Evolutionary conservation across 345 rosid genomes (phyloP), one percentile per base, ranked within the genome.

Genomic region (Erysimum cheiranthoides): DNA sequence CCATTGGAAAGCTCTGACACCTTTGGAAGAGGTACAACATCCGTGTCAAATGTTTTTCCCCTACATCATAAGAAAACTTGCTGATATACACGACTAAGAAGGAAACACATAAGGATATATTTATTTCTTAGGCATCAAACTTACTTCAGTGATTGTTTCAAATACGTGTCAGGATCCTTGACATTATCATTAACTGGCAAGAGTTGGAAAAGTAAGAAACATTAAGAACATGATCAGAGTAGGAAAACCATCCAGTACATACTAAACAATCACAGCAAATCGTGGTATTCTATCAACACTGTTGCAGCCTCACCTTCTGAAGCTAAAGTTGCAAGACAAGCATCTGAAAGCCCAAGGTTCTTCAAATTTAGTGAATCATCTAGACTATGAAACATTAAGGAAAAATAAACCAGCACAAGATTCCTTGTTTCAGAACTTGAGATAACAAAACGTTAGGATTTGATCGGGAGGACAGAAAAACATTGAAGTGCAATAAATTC

Each of bases 321-420:
- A 60, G 93, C 93, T 86, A 90, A 76, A 73, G 87, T 81, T 71
- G 96, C 96, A 66, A 93, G 96, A 82, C 96, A 88, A 63, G 85
- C 84, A 54, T 88, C 93, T 3, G 96, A 93, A 42, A 91, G 87
- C 59, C 98, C 98, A 39, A 88, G 86, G 43, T 79, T 87, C 85
- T 85, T 87, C 71, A 93, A 74, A 78, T 86, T 86, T 76, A 87
- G 36, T 14, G 89, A 85, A 46, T 88, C 96, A 71, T 88, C 90
- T 70, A 87, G 81, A 59, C 96, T 93, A 38, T 5, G 46, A 13
- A 61, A 70, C 60, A 64, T 82, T 46, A 80, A 83, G 84, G 87
- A 64, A 73, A 76, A 58, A 11, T 6, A 16, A 34, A 54, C 32
- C 31, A 69, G 39, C 40, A 39, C 34, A 18, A 42, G 14, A 27